A percentile compares a stretch with the other conserved stretches of the same genome.
phyloP scores from a whole-genome alignment of 1,139 yeast species.

The Hanseniaspora gamundiae region DNA sequence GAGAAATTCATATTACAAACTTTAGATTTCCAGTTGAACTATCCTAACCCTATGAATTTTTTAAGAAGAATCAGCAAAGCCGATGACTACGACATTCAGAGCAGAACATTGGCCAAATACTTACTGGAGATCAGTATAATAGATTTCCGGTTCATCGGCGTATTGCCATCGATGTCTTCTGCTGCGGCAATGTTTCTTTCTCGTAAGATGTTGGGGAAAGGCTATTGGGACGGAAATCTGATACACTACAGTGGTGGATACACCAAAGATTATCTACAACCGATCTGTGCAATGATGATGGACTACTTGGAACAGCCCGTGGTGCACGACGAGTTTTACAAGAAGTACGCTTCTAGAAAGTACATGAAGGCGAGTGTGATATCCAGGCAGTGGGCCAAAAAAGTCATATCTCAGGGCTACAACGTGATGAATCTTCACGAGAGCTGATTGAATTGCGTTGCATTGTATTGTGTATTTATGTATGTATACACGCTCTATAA shows the following conservation, averaged over 20 bases:
- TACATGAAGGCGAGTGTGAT: slow-evolving; percentile 84
- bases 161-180: slow-evolving; percentile 71
- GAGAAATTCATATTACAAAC: slow-evolving; percentile 73
- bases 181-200: slow-evolving; percentile 91
- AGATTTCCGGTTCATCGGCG: slow-evolving; percentile 71
- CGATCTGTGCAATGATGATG: slow-evolving; percentile 60
- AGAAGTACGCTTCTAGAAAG: slow-evolving; percentile 83
- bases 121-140: slow-evolving; percentile 70
- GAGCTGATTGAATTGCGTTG: slow-evolving; percentile 1
- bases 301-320: slow-evolving; percentile 77
- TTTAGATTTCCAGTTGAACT: slow-evolving; percentile 66
- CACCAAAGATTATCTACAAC: slow-evolving; percentile 55
- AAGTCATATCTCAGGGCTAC: slow-evolving; percentile 27
- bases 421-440: slow-evolving; percentile 29
- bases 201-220: slow-evolving; percentile 61
- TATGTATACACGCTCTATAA: not conserved
- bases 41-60: slow-evolving; percentile 92
- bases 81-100: slow-evolving; percentile 85
- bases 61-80: slow-evolving; percentile 88
- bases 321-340: slow-evolving; percentile 84
- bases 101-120: slow-evolving; percentile 86
- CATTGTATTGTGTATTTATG: too few relatives aligned
- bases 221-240: slow-evolving; percentile 72
- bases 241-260: slow-evolving; percentile 92
- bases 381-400: slow-evolving; percentile 86